Percentiles rank a stretch among this genome's conserved stretches.
Conservation (phyloP, 2,329 filamentous ascomycete genomes). For the Fusarium sp. region DNA sequence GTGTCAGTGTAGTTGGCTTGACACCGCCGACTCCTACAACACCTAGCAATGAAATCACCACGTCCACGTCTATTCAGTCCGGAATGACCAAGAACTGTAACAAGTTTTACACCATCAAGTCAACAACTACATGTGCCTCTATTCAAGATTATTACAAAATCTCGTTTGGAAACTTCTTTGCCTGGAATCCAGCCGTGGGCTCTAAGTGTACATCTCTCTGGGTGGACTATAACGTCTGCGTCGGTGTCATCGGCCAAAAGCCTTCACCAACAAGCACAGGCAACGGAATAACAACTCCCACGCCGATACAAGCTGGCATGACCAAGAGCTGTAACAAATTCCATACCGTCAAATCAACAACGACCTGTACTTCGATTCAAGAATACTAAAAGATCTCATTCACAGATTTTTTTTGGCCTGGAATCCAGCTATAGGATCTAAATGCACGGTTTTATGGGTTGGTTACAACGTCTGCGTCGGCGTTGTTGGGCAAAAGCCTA, state of each 20-base stretch:
- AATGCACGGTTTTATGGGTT: background rate
- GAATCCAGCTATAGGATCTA: slow-evolving; percentile 12
- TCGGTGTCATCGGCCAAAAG: background rate
- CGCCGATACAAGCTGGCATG: background rate
- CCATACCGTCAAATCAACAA: background rate
- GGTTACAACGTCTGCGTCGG: background rate
- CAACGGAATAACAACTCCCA: background rate
- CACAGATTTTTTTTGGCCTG: background rate
- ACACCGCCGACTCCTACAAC: background rate
- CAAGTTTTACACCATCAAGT: background rate
- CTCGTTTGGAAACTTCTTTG: background rate
- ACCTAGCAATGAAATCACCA: background rate
- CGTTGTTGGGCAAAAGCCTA: background rate
- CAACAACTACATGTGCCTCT: background rate
- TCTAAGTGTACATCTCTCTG: background rate
- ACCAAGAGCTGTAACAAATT: background rate
- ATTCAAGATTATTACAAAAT: slow-evolving; percentile 20
- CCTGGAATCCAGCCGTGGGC: slow-evolving; percentile 17
- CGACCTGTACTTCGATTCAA: background rate
- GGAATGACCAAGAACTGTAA: background rate
- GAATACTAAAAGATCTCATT: slow-evolving; percentile 13
- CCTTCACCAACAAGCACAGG: too few relatives aligned
- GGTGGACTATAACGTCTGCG: background rate
- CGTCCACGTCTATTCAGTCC: background rate
- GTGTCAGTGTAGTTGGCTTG: background rate